These are phyloP conservation scores for Eucalyptus sideroxylon DNA, from an alignment of 345 rosid species.

Conservation along the genomic window DNA sequence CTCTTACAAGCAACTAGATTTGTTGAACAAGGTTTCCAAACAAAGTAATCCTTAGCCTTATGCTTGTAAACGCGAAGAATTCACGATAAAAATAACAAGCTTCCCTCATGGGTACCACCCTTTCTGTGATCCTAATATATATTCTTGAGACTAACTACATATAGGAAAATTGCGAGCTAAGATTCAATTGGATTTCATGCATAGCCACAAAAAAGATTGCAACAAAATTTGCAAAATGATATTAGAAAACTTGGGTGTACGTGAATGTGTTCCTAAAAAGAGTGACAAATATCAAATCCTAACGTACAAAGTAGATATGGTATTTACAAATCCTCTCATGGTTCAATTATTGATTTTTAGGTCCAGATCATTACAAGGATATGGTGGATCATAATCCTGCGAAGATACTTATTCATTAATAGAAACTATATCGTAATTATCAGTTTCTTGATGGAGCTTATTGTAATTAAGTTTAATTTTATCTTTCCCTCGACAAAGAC, in stretches of 20 bases:
- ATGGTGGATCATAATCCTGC: not conserved
- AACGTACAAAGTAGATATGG: not conserved
- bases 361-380: not conserved
- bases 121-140: not conserved
- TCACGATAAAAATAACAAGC: not conserved
- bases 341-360: not conserved
- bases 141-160: not conserved
- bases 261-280: not conserved
- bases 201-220: not conserved
- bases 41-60: not conserved
- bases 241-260: not conserved
- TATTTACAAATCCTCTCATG: not conserved
- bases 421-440: not conserved
- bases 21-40: not conserved
- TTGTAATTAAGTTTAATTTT: not conserved
- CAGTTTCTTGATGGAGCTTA: not conserved
- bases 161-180: not conserved
- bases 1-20: not conserved
- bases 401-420: not conserved
- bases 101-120: not conserved
- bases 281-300: not conserved
- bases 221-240: not conserved
- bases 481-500: not conserved
- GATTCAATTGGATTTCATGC: not conserved
- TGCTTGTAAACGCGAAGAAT: not conserved